Percentiles rank a stretch among this genome's conserved stretches.
phyloP scores from a whole-genome alignment of 2,329 filamentous ascomycete species.

The Fusarium sublunatum region DNA sequence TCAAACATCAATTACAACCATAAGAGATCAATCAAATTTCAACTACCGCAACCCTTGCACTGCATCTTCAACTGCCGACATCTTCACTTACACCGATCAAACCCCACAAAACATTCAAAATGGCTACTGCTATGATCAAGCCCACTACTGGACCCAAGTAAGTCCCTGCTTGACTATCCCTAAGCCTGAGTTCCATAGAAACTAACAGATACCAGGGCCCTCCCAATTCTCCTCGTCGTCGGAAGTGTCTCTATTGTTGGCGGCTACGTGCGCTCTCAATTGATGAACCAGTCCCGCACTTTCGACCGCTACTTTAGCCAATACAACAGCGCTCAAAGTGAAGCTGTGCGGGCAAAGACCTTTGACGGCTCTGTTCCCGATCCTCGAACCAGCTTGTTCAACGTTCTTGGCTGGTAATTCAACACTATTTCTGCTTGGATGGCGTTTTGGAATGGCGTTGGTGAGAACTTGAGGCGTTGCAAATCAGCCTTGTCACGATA shows the following conservation, averaged over 20 bases:
- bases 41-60: conserved; percentile 18
- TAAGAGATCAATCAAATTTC: conserved; percentile 22
- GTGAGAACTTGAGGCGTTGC: conserved; percentile 5
- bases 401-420: conserved; percentile 41
- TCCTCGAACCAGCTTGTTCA: conserved; percentile 42
- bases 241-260: conserved; percentile 38
- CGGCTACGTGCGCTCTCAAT: conserved; percentile 36
- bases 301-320: conserved; percentile 43
- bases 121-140: conserved; percentile 41
- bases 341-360: conserved; percentile 33
- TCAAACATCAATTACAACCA: conserved; percentile 23
- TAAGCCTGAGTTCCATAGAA: not conserved
- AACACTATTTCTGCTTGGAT: not conserved
- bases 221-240: conserved; percentile 40
- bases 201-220: conserved; percentile 31
- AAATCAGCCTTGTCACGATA: conserved; percentile 17
- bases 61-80: conserved; percentile 3
- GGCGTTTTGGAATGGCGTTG: conserved; percentile 22
- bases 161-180: not conserved
- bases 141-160: conserved; percentile 34
- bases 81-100: conserved; percentile 32
- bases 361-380: conserved; percentile 42
- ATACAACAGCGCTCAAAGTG: conserved; percentile 42
- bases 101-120: conserved; percentile 30
- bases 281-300: conserved; percentile 33